Base-by-base conservation (phyloP, 345 rosid genomes). In the Lepidium africanum region DNA sequence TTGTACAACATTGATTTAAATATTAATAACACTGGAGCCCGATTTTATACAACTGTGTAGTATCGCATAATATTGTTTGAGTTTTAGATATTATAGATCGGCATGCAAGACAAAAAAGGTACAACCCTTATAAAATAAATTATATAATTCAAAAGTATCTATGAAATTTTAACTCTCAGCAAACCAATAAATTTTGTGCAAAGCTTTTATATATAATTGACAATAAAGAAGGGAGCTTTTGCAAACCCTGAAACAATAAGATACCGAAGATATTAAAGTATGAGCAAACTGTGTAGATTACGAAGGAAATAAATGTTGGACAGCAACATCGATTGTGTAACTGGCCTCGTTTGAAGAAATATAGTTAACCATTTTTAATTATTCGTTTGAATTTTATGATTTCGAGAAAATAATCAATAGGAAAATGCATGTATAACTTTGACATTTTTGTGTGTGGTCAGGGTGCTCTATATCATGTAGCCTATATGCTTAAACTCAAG, bases 401-500 rank as follows among this genome's bases (percentile, higher is more conserved):
- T 33, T 55, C 23, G 5, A 14, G 17, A 69, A 38, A n/a, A 47
- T 49, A 54, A 41, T 7, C n/a, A 51, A 65, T 65, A 65, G 21
- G 51, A 65, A 72, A 63, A 58, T 72, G 78, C 47, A 58, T 40
- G 66, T 76, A 57, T 42, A 55, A 2, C 19, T 10, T 51, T 56
- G 59, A 55, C 66, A 60, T 62, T 25, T 4, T 30, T 59, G 13
- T 47, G 40, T 52, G 57, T 74, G 36, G 73, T 74, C 56, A 59
- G 67, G 58, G 52, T 25, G 41, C 33, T 27, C 32, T 27, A 27
- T 27, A 27, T 5, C 32, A 27, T 27, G 32, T 27, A 27, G 32
- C 32, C 32, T 42, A 17, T 63, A 73, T 70, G 77, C 55, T 76
- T 71, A 75, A 69, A 62, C 78, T 45, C 45, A 58, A 79, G 47